A percentile compares a stretch with the other conserved stretches of the same genome.
Evolutionary conservation across 805 yeast species (phyloP).

Genomic region (Pichia gijzeniarum): DNA sequence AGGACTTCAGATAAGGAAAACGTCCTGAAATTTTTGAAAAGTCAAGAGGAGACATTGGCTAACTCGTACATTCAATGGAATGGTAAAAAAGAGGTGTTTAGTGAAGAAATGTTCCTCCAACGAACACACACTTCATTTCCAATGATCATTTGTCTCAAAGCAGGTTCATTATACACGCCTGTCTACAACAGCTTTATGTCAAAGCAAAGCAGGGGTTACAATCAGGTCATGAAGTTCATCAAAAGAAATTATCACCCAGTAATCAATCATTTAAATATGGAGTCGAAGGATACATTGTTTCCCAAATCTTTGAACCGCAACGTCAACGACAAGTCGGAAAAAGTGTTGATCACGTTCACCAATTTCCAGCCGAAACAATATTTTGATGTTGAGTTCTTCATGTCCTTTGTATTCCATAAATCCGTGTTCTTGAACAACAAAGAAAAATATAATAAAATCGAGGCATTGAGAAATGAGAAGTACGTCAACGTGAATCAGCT

Average conservation of each 20-base stretch:
- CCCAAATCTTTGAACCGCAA: constrained; percentile 19
- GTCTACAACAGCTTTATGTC: constrained; percentile 58
- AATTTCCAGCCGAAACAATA: constrained; percentile 33
- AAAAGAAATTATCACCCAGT: constrained; percentile 43
- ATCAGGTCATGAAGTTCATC: constrained; percentile 45
- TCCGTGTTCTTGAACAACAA: constrained; percentile 34
- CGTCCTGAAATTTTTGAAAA: constrained; percentile 33
- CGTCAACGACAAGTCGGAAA: constrained; percentile 33
- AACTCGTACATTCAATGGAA: constrained; percentile 36
- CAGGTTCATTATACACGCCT: constrained; percentile 44
- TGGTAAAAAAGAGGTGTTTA: constrained; percentile 23
- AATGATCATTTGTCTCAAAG: constrained; percentile 53
- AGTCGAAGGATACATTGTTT: constrained; percentile 33
- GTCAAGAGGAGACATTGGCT: constrained; percentile 37
- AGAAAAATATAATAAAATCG: constrained; percentile 33
- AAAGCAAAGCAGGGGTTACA: constrained; percentile 50
- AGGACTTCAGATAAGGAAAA: constrained; percentile 40
- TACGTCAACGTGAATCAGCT: constrained; percentile 36
- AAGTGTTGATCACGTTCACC: constrained; percentile 42
- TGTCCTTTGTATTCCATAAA: constrained; percentile 42
- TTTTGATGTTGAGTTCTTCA: constrained; percentile 17
- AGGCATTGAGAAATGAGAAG: constrained; percentile 31
- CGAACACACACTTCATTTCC: constrained; percentile 56
- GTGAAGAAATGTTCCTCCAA: constrained; percentile 42
- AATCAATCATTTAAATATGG: constrained; percentile 44